phyloP scores from a whole-genome alignment of 2,329 filamentous ascomycete genomes.

The Cryphonectria naterciae region DNA sequence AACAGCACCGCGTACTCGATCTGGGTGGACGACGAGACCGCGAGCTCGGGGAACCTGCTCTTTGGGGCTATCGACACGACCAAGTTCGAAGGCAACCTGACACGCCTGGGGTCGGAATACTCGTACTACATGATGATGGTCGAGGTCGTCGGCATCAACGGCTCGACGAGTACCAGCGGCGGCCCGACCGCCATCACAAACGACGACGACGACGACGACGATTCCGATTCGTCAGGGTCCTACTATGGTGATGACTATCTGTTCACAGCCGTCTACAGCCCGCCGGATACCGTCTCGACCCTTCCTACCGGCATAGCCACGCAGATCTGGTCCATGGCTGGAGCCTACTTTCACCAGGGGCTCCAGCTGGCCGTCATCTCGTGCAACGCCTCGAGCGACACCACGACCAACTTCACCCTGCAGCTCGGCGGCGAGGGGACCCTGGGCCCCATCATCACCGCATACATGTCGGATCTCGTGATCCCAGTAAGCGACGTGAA shows the following conservation, averaged over 20 bases:
- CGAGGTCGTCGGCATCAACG: slow-evolving; percentile 24
- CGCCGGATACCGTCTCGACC: slow-evolving; percentile 34
- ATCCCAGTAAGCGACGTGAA: slow-evolving; percentile 28
- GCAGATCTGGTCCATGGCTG: slow-evolving; percentile 36
- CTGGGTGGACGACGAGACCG: slow-evolving; percentile 38
- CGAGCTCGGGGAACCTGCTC: slow-evolving; percentile 36
- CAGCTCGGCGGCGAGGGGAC: slow-evolving; percentile 33
- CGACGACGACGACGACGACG: neutral
- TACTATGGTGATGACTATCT: slow-evolving; percentile 10
- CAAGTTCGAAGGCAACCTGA: slow-evolving; percentile 30
- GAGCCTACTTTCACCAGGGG: slow-evolving; percentile 33
- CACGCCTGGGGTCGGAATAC: slow-evolving; percentile 17
- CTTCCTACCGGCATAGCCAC: slow-evolving; percentile 34
- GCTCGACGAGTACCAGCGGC: slow-evolving; percentile 17
- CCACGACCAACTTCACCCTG: slow-evolving; percentile 33
- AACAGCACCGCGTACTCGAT: slow-evolving; percentile 39
- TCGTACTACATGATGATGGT: slow-evolving; percentile 7
- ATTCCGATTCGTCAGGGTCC: neutral
- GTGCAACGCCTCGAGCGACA: slow-evolving; percentile 34
- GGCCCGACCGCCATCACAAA: slow-evolving; percentile 20
- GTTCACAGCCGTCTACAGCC: slow-evolving; percentile 30
- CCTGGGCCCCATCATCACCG: slow-evolving; percentile 35
- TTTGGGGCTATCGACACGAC: slow-evolving; percentile 40
- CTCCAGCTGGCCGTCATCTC: slow-evolving; percentile 31
- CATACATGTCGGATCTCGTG: slow-evolving; percentile 37